phyloP scores from a whole-genome alignment of 345 rosid genomes.

The Dipteronia dyeriana region DNA sequence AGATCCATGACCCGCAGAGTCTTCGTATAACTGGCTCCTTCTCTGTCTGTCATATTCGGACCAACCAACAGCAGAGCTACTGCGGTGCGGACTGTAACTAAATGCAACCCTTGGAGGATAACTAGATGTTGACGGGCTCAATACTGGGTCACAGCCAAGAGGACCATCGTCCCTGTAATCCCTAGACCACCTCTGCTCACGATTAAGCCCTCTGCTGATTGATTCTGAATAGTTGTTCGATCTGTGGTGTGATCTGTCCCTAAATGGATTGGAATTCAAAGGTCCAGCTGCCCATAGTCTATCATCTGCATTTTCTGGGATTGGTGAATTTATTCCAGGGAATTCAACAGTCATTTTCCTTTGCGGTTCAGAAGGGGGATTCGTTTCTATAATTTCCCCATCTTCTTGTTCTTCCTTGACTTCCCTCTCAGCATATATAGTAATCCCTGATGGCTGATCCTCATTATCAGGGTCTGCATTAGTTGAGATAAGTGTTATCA shows the following conservation, averaged over 20 bases:
- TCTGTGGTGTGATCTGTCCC: constrained; percentile 37
- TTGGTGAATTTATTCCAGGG: constrained; percentile 87
- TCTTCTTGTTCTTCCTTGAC: constrained; percentile 55
- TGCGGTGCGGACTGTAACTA: constrained; percentile 25
- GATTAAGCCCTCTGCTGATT: constrained; percentile 39
- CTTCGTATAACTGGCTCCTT: constrained; percentile 42
- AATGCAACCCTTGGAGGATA: constrained; percentile 61
- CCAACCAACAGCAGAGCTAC: constrained; percentile 37
- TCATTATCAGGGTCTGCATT: constrained; percentile 56
- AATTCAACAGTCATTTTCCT: constrained; percentile 64
- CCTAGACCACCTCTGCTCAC: constrained; percentile 42
- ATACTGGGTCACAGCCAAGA: constrained; percentile 47
- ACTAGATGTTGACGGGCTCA: constrained; percentile 44
- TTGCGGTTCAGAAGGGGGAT: constrained; percentile 31
- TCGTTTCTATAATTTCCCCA: constrained; percentile 58
- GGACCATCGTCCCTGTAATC: constrained; percentile 54
- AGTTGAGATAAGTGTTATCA: constrained; percentile 4
- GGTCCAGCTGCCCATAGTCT: constrained; percentile 59
- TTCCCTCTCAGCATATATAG: constrained; percentile 69
- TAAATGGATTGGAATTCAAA: constrained; percentile 37
- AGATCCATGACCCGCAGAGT: constrained; percentile 23
- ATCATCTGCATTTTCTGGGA: constrained; percentile 75
- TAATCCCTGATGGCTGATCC: constrained; percentile 74
- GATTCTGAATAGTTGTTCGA: constrained; percentile 34
- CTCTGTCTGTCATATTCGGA: constrained; percentile 46